Evolutionary conservation across 345 rosid species (phyloP), one percentile per base, ranked within the genome.

Genomic region (Moringa oleifera): DNA sequence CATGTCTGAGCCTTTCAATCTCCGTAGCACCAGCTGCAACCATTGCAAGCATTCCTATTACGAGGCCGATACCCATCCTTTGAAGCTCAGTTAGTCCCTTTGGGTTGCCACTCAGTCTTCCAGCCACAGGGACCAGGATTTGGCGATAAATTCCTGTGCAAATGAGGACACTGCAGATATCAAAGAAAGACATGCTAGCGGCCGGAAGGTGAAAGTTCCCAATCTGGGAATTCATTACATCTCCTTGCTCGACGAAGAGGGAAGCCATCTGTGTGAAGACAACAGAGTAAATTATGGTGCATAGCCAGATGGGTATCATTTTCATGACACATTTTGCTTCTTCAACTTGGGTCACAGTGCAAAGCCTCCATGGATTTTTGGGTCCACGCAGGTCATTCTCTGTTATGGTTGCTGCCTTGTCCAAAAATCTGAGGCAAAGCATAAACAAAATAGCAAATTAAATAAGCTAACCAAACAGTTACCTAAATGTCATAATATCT

Each of bases 111-210:
- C 71, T 75, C 13, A 84, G 46, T 61, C 25, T 78, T 51, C 77
- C 83, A 2, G 87, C 84, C 21, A 83, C 18, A 0, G 97, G 97
- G 0, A 84, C 83, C 2, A 92, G 86, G 55, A 84, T 46, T 6
- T 71, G 85, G 16, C 95, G 83, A 64, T 89, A 92, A 19, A 92
- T 73, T 58, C 89, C 89, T 0, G 96, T 92, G 73, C 73, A 82
- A 18, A 85, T 47, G 1, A 89, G 81, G 60, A 92, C 98, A 37
- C 97, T 89, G 54, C 76, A 71, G 57, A 92, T 85, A 24, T 92
- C 96, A 55, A 92, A 92, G 18, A 81, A 83, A 0, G 96, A 89
- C 98, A 92, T 89, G 81, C 97, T 89, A 0, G 98, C 98, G 0
- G 98, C 96, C 0, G 97, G 98, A 23, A 92, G 71, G 69, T 72